Base-by-base conservation (phyloP, 2,329 filamentous ascomycete species). In the Zymoseptoria ardabiliae region DNA sequence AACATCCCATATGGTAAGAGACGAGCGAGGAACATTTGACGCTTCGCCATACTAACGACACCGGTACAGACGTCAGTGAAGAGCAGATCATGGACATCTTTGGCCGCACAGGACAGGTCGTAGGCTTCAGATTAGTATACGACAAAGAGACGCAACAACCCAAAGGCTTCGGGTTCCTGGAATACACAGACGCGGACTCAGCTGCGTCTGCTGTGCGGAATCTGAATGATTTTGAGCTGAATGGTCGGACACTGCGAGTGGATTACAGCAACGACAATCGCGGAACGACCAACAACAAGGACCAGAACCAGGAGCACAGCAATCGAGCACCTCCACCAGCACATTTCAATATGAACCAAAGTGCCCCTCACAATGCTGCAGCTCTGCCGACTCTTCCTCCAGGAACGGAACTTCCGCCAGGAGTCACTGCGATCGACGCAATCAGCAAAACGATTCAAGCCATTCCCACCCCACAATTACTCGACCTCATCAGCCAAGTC, bases 41-140 rank as follows among this genome's bases (percentile, higher is more conserved):
- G 4, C 35, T 20, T 28, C 4, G 22, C 45, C 22, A 52, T 48
- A 58, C 50, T 54, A 52, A 54, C 59, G 20, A 62, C 35, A 54
- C 9, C 9, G 50, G 50, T 50, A 23, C 70, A 96, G 92, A 93
- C 64, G 86, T 97, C 65, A 96, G 91, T 28, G 94, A 99, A 77
- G 92, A 97, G 74, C 90, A 96, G 73, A 96, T 99, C 69, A 88
- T 88, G 72, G 90, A 97, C 68, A 96, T 96, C 62, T 95, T 97
- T 74, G 90, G 87, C 72, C 88, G 89, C 65, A 91, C 90, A 56
- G 94, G 94, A 60, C 90, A 92, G 65, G 93, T 97, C 1, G 81
- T 95, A 60, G 93, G 89, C 73, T 97, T 97, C 74, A 86, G 93
- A 56, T 82, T 97, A 54, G 93, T 97, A 65, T 95, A 96, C 76